Evolutionary conservation across 495 filamentous ascomycete species (phyloP), one percentile per base, ranked within the genome.

Genomic region (Pyrenopolyporus hunteri): DNA sequence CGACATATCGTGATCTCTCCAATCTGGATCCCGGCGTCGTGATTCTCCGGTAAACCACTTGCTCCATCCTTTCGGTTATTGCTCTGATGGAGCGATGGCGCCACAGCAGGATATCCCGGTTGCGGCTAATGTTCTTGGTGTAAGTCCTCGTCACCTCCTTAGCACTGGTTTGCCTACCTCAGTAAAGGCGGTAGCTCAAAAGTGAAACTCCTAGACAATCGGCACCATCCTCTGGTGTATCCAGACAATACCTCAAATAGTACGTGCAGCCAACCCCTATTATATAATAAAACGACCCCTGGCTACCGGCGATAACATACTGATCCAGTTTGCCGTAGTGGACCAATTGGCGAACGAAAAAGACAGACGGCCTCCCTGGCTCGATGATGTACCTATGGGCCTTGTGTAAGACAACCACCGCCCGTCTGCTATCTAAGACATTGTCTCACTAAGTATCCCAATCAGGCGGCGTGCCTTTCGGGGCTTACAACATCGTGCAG

Each of bases 311-410:
- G n/a, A n/a, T n/a, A n/a, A n/a, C n/a, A n/a, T n/a, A 40, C 32
- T 36, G 3, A 49, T 13, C 32, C 6, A 11, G 43, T 65, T 37
- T 51, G 6, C 22, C 23, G n/a, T n/a, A 60, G 73, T 91, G 87
- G 87, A 80, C 83, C 54, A 92, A 90, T 69, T 90, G 83, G 80
- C 75, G 77, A 7, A 78, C 74, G 8, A 92, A 92, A 64, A 82
- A 82, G 44, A 91, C 89, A 0, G 86, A 90, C 33, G 89, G 89
- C 0, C 76, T 92, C 0, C 89, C 89, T 3, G 83, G 80, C 0
- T 58, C 75, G 11, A 92, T 92, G 89, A 86, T 90, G 82, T 84
- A 91, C 50, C 69, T 91, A 1, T 92, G 89, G 88, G 86, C 85
- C 17, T 68, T 80, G 25, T 87, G 87, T 89, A 70, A 49, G n/a